Evolutionary conservation across 23 red algal genomes (phyloP), one percentile per base, ranked within the genome.

Genomic region (Gracilaria caudata): DNA sequence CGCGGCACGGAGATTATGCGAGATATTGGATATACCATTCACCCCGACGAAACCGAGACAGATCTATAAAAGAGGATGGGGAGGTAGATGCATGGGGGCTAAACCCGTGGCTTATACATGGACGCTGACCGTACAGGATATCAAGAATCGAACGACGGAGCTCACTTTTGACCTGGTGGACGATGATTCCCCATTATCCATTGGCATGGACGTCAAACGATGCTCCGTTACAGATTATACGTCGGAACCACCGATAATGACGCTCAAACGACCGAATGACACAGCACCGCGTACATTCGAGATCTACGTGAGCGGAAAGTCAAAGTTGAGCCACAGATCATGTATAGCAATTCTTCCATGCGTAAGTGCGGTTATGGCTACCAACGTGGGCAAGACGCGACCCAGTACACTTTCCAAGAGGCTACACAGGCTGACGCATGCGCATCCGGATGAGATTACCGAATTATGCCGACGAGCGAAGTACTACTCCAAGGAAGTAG

Each of bases 391-490:
- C 0, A 43, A 44, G 1, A 44, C 3, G 8, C 4, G 80, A 30
- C 63, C 59, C 16, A 40, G 4, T 4, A 84, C 80, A 7, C 19
- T 68, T 5, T 58, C 80, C 1, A 64, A 84, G 20, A 25, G 80
- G 24, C 19, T 68, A 26, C 80, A 84, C 36, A 20, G 80, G 3
- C 38, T 64, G 3, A 83, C 79, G 25, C 79, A 83, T 28, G 79
- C 79, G 19, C 47, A 11, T 20, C 9, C 55, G 6, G 36, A 45
- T 4, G 80, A 84, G 20, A 44, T 84, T 28, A 71, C 70, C 13
- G 26, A 2, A 1, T 6, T 84, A 51, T 68, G 57, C 26, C 5
- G n/a, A 41, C 66, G 35, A 68, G 59, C 80, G 2, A 59, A 29
- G 19, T 45, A 26, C 2, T 6, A 0, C 12, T 25, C 55, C 14